These are phyloP conservation scores for Verticillium nubilum DNA, from an alignment of 2,329 filamentous ascomycete species.

Conservation along the genomic window DNA sequence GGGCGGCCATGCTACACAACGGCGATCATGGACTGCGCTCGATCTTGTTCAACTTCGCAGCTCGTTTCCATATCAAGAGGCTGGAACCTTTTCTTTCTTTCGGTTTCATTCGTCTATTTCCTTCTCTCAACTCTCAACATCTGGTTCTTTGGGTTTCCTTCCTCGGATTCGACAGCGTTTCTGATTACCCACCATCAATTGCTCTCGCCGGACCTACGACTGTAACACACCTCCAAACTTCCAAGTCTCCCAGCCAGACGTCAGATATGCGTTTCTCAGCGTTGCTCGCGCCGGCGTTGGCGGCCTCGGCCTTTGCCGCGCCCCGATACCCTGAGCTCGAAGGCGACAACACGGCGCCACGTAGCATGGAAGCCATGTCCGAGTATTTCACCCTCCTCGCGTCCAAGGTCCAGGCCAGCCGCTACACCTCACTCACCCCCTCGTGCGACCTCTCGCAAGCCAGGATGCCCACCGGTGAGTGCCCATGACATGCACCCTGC, in stretches of 20 bases:
- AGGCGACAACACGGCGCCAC: constrained; percentile 10
- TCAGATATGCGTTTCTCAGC: constrained; percentile 45
- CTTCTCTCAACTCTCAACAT: constrained; percentile 7
- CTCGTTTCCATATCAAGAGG: constrained; percentile 5
- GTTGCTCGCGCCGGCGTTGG: constrained; percentile 39
- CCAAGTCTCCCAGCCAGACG: constrained; percentile 3
- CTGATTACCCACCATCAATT: not conserved
- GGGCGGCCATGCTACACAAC: constrained; percentile 4
- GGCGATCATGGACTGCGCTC: not conserved
- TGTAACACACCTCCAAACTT: not conserved
- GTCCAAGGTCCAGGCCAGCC: constrained; percentile 44
- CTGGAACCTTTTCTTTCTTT: constrained; percentile 9
- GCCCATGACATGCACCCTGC: not conserved
- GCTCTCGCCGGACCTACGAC: constrained; percentile 1
- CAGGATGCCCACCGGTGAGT: constrained; percentile 42
- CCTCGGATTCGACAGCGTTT: constrained; percentile 1
- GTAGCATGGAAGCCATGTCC: constrained; percentile 38
- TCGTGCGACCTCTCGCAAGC: constrained; percentile 51
- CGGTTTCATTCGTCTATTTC: constrained; percentile 10
- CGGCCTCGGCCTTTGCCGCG: constrained; percentile 38
- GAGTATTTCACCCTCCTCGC: constrained; percentile 58
- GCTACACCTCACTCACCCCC: constrained; percentile 32
- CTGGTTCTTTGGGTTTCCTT: constrained; percentile 5
- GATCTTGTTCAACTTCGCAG: not conserved
- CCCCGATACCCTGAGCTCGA: constrained; percentile 38